Base-by-base conservation (phyloP, 2,329 filamentous ascomycete species). In the Nothopassalora personata region DNA sequence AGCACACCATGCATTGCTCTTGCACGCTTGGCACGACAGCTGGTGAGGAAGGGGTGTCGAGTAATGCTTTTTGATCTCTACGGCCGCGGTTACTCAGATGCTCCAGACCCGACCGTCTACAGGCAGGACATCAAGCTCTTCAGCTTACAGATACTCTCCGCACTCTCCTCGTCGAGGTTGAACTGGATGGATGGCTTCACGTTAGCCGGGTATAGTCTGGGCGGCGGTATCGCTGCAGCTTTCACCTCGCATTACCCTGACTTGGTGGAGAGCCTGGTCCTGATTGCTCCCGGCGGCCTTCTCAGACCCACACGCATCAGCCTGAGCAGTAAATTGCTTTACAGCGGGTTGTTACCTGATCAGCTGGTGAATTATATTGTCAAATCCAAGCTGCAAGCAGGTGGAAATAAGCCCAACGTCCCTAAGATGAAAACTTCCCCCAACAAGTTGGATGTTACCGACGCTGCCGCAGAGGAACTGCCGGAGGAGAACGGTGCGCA, bases 11-110 rank as follows among this genome's bases (percentile, higher is more conserved):
- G 85, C 61, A 77, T 92, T 51, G 81, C 88, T 0, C 75, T 93
- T 18, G 85, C 84, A 1, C 80, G 83, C 46, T 71, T 94, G 36
- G 88, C 87, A 13, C 79, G 84, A 69, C 82, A 80, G 54, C 79
- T 95, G 54, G 88, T 83, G 0, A 75, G 77, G 6, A 75, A 77
- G 9, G 88, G 89, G 0, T 91, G 83, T 71, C 80, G 90, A 61
- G 90, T 96, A 1, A 87, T 95, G 82, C 75, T 93, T 1, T 91
- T 93, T 69, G 88, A 90, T 68, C 79, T 90, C 48, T 89, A 88
- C 64, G 90, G 89, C 23, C 81, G 91, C 66, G 91, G 91, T 8
- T 94, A 89, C 70, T 89, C 86, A 0, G 88, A 91, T 69, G 81
- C 81, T 1, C 88, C 89, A 0, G 80, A 82, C 39, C 88, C 89